Percentiles rank a stretch among this genome's conserved stretches.
These are phyloP conservation scores for Nemania diffusa DNA, from an alignment of 2,329 filamentous ascomycete genomes.

Conservation along the genomic window DNA sequence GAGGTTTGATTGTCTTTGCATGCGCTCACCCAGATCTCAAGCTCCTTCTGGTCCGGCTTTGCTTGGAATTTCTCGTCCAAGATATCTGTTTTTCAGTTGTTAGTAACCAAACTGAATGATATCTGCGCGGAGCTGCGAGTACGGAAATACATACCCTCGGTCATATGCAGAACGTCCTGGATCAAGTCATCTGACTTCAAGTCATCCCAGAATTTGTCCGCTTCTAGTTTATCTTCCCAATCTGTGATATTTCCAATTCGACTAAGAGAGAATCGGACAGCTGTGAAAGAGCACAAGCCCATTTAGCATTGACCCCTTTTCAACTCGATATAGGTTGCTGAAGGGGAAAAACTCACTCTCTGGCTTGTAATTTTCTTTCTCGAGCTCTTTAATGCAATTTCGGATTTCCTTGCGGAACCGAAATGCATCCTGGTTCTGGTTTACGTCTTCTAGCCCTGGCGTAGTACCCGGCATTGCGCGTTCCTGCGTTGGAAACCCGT, in stretches of 20 bases:
- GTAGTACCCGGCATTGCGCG: conserved; percentile 18
- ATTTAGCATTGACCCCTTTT: neutral
- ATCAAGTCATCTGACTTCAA: conserved; percentile 25
- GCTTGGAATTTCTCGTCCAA: conserved; percentile 30
- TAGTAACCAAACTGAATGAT: neutral
- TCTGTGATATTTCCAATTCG: conserved; percentile 35
- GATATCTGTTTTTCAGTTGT: conserved; percentile 24
- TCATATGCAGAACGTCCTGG: conserved; percentile 31
- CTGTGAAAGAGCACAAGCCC: conserved; percentile 7
- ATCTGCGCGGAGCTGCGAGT: neutral
- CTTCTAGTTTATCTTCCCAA: conserved; percentile 23
- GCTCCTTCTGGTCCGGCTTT: conserved; percentile 27
- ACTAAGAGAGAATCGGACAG: conserved; percentile 33
- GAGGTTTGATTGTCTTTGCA: neutral
- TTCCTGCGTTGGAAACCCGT: conserved; percentile 33
- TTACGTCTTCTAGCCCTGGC: conserved; percentile 15
- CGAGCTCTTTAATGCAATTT: conserved; percentile 15
- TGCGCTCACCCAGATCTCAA: conserved; percentile 34
- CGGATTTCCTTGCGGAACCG: conserved; percentile 32
- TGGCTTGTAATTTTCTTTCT: conserved; percentile 20
- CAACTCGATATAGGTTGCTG: too few species aligned
- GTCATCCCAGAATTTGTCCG: conserved; percentile 25
- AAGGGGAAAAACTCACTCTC: conserved; percentile 26
- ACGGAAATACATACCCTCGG: conserved; percentile 19
- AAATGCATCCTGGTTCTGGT: conserved; percentile 26